Percentiles rank a stretch among this genome's conserved stretches.
Evolutionary conservation across 306 rosid species (phyloP).

Genomic region (Potentilla sterilis): DNA sequence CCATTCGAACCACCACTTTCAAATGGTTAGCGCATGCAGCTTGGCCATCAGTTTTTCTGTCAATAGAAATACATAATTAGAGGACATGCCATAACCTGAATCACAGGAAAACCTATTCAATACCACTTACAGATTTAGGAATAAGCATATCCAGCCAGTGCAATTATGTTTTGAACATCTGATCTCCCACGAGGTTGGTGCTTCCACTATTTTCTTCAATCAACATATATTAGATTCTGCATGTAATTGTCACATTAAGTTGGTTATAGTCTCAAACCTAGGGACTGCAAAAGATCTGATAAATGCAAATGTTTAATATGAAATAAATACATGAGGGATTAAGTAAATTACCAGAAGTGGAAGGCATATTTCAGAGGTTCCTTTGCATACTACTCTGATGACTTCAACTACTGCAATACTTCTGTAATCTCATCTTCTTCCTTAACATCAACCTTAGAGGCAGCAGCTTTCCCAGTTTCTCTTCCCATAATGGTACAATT

Average conservation of each 20-base stretch:
- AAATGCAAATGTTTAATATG: neutral
- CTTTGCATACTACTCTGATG: neutral
- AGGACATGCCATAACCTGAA: neutral
- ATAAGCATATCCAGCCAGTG: neutral
- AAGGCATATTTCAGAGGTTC: neutral
- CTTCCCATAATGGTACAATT: neutral
- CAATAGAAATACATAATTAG: neutral
- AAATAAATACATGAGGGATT: neutral
- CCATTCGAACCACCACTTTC: neutral
- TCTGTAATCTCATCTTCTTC: neutral
- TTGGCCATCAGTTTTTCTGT: neutral
- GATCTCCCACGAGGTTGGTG: neutral
- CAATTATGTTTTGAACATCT: neutral
- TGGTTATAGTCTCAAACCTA: no score
- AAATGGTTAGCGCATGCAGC: neutral
- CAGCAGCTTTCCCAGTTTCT: neutral
- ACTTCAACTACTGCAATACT: neutral
- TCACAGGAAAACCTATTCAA: neutral
- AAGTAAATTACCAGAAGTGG: neutral
- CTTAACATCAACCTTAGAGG: neutral
- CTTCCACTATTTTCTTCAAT: no score
- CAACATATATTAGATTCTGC: neutral
- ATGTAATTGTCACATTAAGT: neutral
- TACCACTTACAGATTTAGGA: neutral
- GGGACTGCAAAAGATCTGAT: neutral